phyloP scores from a whole-genome alignment of 352 stramenopile species.

The Elongisporangium anandrum region DNA sequence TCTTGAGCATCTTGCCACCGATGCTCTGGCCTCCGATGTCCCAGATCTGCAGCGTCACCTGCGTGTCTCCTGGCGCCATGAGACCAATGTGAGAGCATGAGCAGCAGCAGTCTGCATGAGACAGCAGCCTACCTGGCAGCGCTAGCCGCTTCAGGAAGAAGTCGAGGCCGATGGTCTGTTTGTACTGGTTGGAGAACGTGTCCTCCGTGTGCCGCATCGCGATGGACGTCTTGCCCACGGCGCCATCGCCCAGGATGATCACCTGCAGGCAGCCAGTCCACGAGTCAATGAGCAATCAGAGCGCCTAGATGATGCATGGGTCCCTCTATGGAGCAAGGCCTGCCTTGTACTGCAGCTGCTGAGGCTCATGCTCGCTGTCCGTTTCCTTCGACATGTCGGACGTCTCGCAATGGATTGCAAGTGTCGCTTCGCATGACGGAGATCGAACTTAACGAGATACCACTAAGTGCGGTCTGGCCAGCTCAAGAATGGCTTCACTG shows the following conservation, averaged over 20 bases:
- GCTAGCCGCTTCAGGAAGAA: constrained; percentile 93
- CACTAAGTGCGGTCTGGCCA: neutral
- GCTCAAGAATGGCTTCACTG: neutral
- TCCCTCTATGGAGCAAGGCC: constrained; percentile 5
- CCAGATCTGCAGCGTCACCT: constrained; percentile 93
- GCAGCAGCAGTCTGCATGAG: neutral
- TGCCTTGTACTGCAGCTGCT: constrained; percentile 88
- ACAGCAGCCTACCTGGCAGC: constrained; percentile 59
- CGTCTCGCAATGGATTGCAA: neutral
- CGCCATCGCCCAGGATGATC: constrained; percentile 92
- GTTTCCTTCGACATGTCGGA: constrained; percentile 75
- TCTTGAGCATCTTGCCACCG: constrained; percentile 82
- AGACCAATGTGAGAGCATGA: neutral
- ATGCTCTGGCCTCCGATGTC: constrained; percentile 93
- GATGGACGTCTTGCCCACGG: constrained; percentile 95
- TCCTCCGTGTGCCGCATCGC: constrained; percentile 90
- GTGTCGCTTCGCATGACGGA: neutral
- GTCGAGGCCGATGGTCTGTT: constrained; percentile 94
- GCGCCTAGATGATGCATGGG: no score
- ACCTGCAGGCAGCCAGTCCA: constrained; percentile 44
- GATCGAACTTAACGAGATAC: neutral
- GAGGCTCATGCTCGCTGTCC: constrained; percentile 74
- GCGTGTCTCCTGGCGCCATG: constrained; percentile 57
- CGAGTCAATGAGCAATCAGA: neutral
- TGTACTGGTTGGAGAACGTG: constrained; percentile 92